A percentile compares a stretch with the other conserved stretches of the same genome.
Evolutionary conservation across 306 rosid genomes (phyloP).

Genomic region (Purshia tridentata): DNA sequence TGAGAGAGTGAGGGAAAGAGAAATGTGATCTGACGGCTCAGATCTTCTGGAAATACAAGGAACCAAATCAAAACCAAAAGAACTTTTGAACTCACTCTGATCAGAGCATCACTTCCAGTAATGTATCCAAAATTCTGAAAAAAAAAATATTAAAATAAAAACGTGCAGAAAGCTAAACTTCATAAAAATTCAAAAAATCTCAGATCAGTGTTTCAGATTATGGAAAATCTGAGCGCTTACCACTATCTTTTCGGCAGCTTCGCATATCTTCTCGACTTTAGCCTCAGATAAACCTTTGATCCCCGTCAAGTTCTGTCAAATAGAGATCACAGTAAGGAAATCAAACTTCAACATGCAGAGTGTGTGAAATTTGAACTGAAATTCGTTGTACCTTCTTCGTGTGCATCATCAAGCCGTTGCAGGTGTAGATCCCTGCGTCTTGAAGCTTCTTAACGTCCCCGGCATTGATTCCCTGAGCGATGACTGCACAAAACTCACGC

Average conservation of each 20-base stretch:
- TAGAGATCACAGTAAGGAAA: constrained; percentile 10
- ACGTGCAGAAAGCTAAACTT: constrained; percentile 1
- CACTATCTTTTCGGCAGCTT: constrained; percentile 98
- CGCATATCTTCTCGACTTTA: constrained; percentile 91
- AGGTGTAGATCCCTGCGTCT: constrained; percentile 93
- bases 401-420: constrained; percentile 98
- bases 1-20: too few species aligned
- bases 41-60: constrained; percentile 1
- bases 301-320: constrained; percentile 73
- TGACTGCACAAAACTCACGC: constrained; percentile 51
- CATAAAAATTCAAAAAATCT: background rate
- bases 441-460: constrained; percentile 99
- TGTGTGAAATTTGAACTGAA: constrained; percentile 5
- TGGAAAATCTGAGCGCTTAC: constrained; percentile 36
- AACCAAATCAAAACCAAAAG: constrained; percentile 20
- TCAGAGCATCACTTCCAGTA: constrained; percentile 86
- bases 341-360: constrained; percentile 2
- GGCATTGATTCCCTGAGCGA: constrained; percentile 92
- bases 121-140: constrained; percentile 86
- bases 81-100: constrained; percentile 46
- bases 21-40: background rate
- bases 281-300: constrained; percentile 98
- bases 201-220: constrained; percentile 7
- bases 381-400: constrained; percentile 72
- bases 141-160: background rate